Base-by-base conservation (phyloP, 495 filamentous ascomycete species). In the Penicilliopsis zonata region DNA sequence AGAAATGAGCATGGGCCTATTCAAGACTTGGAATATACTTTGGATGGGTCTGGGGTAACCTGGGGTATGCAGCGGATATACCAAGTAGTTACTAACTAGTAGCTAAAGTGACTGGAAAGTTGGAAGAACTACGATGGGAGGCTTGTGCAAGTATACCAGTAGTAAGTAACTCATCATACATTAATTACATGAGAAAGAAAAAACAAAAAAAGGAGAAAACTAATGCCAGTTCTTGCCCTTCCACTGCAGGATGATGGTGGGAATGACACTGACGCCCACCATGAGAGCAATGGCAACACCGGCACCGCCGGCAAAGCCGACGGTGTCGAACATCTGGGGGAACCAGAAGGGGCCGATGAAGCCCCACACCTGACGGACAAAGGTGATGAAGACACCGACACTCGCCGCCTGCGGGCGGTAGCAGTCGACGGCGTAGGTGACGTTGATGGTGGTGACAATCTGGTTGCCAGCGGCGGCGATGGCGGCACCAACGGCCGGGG, bases 331-430 rank as follows among this genome's bases (percentile, higher is more conserved):
- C 52, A 57, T 57, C 15, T 31, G 15, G 0, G 50, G 48, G 24
- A 59, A 56, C 28, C 52, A 56, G 28, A 59, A 59, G 0, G 50
- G 46, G 3, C 52, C 55, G 21, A 52, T 42, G 42, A 51, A 59
- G 25, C 55, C 55, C 41, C 44, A 56, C 24, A 54, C 34, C n/a
- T 52, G 52, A 8, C 52, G 43, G 22, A 34, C 50, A 3, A 54
- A 17, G 25, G 56, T 59, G 15, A 54, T 38, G 25, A 51, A 57
- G 13, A 56, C 45, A 2, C 55, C 52, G n/a, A 56, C 41, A 18
- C 47, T 37, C 2, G 44, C 39, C 0, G 55, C 31, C 9, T 37
- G 21, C 8, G 52, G 44, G 21, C 35, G 42, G 20, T 54, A 44
- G 17, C 52, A 46, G 14, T 59, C 55, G 1, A 56, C 48, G 0